A percentile compares a stretch with the other conserved stretches of the same genome.
These are phyloP conservation scores for Rhodotorula toruloides DNA, from an alignment of 768 basidiomycete genomes.

Conservation along the genomic window DNA sequence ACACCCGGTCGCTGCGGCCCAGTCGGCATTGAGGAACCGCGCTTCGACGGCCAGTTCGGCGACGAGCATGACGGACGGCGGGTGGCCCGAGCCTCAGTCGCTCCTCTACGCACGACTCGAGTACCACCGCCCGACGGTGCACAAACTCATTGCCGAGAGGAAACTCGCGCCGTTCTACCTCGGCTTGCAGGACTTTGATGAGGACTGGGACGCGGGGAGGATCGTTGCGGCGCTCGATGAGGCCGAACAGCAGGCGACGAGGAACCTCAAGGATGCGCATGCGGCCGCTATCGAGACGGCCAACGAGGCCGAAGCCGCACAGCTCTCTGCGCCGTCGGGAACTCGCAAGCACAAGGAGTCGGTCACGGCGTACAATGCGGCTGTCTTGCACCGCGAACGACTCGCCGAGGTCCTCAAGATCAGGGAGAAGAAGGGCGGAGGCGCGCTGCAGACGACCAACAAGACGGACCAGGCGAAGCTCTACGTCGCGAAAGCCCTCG, in stretches of 20 bases:
- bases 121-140: slow-evolving; percentile 43
- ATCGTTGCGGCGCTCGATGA: slow-evolving; percentile 76
- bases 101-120: slow-evolving; percentile 28
- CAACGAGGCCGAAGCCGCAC: slow-evolving; percentile 30
- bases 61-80: too few relatives aligned
- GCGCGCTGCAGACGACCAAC: slow-evolving; percentile 33
- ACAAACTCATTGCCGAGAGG: slow-evolving; percentile 79
- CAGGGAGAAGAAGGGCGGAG: slow-evolving; percentile 44
- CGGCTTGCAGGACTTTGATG: slow-evolving; percentile 87
- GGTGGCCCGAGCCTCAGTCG: slow-evolving; percentile 17
- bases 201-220: slow-evolving; percentile 74
- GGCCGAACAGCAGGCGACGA: slow-evolving; percentile 34
- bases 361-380: slow-evolving; percentile 2
- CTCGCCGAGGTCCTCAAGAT: slow-evolving; percentile 42
- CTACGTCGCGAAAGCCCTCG: slow-evolving; percentile 61
- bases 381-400: slow-evolving; percentile 30
- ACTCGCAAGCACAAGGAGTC: slow-evolving; percentile 38
- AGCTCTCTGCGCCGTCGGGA: slow-evolving; percentile 10
- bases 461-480: slow-evolving; percentile 34
- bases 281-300: slow-evolving; percentile 28
- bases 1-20: not conserved
- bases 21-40: too few relatives aligned
- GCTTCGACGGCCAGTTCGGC: too few relatives aligned
- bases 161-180: slow-evolving; percentile 92
- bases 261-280: slow-evolving; percentile 32